A percentile compares a stretch with the other conserved stretches of the same genome.
Evolutionary conservation across 1,284 basidiomycete species (phyloP).

Genomic region (Cutaneotrichosporon sp.): DNA sequence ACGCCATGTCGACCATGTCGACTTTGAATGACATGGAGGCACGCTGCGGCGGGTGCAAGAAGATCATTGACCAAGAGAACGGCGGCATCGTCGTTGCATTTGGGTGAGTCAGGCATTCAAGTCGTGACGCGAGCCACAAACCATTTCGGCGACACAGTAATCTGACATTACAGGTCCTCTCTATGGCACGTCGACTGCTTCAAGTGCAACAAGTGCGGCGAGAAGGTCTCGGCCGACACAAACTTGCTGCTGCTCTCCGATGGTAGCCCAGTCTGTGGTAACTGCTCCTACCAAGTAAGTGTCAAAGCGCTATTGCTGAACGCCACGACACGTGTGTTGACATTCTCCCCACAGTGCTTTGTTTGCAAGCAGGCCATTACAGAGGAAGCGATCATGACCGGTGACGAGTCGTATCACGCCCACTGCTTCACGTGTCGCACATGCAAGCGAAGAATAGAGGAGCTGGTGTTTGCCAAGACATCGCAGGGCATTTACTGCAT

Average conservation of each 20-base stretch:
- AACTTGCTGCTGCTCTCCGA: conserved; percentile 93
- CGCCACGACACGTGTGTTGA: conserved; percentile 1
- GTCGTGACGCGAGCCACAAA: not conserved
- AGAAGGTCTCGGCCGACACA: conserved; percentile 68
- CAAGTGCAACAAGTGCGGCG: conserved; percentile 54
- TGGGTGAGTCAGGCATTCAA: conserved; percentile 56
- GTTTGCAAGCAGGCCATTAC: conserved; percentile 86
- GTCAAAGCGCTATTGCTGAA: conserved; percentile 1
- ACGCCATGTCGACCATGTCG: conserved; percentile 10
- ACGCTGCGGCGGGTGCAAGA: conserved; percentile 75
- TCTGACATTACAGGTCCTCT: conserved; percentile 33
- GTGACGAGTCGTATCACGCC: conserved; percentile 97
- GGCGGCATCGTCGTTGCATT: conserved; percentile 87
- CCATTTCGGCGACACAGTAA: no score
- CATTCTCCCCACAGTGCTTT: conserved; percentile 60
- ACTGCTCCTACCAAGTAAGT: conserved; percentile 78
- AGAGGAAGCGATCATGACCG: conserved; percentile 98
- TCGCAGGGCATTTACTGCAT: conserved; percentile 98
- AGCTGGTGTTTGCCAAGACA: conserved; percentile 97
- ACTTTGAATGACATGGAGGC: conserved; percentile 29
- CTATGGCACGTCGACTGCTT: conserved; percentile 51
- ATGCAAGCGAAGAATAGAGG: conserved; percentile 90
- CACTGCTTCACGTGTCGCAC: conserved; percentile 98
- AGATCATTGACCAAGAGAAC: conserved; percentile 72
- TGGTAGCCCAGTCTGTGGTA: conserved; percentile 92